Conservation (phyloP, 495 filamentous ascomycete genomes). For the Penicillium ucsense region DNA sequence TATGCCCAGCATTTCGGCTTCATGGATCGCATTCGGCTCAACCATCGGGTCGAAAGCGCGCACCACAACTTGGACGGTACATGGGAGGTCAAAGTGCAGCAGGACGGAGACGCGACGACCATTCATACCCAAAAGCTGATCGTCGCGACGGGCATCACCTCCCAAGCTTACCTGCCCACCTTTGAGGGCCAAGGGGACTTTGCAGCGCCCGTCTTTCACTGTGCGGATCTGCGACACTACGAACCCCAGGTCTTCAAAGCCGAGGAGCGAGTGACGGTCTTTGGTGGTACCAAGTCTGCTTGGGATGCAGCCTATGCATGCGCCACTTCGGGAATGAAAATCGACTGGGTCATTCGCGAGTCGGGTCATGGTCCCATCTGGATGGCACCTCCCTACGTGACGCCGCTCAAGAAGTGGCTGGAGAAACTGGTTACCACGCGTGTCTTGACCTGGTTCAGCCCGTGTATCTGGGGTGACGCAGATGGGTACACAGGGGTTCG, state of each 20-base stretch:
- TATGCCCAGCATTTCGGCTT: slow-evolving; percentile 55
- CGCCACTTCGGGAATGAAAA: slow-evolving; percentile 51
- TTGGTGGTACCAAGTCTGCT: slow-evolving; percentile 66
- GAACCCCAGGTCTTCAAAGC: slow-evolving; percentile 24
- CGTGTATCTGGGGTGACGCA: slow-evolving; percentile 49
- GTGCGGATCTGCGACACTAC: slow-evolving; percentile 42
- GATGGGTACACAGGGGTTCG: slow-evolving; percentile 40
- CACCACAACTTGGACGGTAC: slow-evolving; percentile 31
- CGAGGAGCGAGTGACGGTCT: slow-evolving; percentile 42
- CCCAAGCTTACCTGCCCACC: slow-evolving; percentile 44
- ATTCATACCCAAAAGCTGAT: slow-evolving; percentile 51
- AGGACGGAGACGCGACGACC: slow-evolving; percentile 4
- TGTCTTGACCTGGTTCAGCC: slow-evolving; percentile 55
- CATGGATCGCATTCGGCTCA: slow-evolving; percentile 40
- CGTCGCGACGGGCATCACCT: slow-evolving; percentile 61
- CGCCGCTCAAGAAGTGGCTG: slow-evolving; percentile 47
- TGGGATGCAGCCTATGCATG: slow-evolving; percentile 69
- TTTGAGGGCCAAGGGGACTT: slow-evolving; percentile 44
- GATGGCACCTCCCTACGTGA: slow-evolving; percentile 59
- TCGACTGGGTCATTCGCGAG: slow-evolving; percentile 72
- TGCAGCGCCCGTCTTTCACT: slow-evolving; percentile 52
- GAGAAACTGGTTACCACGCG: slow-evolving; percentile 59
- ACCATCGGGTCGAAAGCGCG: slow-evolving; percentile 41
- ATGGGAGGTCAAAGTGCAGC: slow-evolving; percentile 30
- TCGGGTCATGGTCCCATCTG: slow-evolving; percentile 65